Evolutionary conservation across 2,329 filamentous ascomycete species (phyloP).

Genomic region (Anthostomella pinea): DNA sequence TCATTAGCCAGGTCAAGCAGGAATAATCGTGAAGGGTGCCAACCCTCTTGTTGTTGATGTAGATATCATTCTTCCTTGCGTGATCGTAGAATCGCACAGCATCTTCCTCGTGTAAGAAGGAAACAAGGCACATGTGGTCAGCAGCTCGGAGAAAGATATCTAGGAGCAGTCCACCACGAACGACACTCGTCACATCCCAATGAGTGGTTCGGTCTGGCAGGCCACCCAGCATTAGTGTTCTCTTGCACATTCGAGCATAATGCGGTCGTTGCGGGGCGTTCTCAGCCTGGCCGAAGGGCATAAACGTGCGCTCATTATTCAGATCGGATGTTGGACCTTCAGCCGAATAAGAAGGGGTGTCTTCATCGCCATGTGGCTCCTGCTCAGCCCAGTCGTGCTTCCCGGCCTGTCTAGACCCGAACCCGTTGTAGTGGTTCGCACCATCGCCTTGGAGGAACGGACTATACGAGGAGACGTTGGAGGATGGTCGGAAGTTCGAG

Average conservation of each 20-base stretch:
- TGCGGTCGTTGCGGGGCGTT: constrained; percentile 20
- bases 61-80: constrained; percentile 62
- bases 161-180: constrained; percentile 69
- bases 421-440: constrained; percentile 7
- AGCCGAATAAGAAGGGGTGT: constrained; percentile 21
- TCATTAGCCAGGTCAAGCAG: constrained; percentile 7
- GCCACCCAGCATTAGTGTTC: constrained; percentile 62
- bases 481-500: constrained; percentile 3
- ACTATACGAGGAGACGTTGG: constrained; percentile 3
- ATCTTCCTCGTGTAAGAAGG: constrained; percentile 64
- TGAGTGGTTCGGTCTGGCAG: constrained; percentile 62
- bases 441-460: constrained; percentile 3
- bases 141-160: constrained; percentile 62
- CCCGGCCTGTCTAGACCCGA: constrained; percentile 6
- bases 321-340: constrained; percentile 18
- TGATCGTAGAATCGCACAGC: constrained; percentile 65
- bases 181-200: constrained; percentile 59
- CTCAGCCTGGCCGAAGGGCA: constrained; percentile 5
- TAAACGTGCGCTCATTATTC: constrained; percentile 7
- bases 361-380: constrained; percentile 14
- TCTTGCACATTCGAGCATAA: constrained; percentile 39
- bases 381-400: constrained; percentile 20
- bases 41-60: constrained; percentile 67
- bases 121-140: constrained; percentile 62
- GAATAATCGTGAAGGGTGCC: constrained; percentile 27